Conservation (phyloP, 73 alveolate species). For the Paramecium bursaria region DNA sequence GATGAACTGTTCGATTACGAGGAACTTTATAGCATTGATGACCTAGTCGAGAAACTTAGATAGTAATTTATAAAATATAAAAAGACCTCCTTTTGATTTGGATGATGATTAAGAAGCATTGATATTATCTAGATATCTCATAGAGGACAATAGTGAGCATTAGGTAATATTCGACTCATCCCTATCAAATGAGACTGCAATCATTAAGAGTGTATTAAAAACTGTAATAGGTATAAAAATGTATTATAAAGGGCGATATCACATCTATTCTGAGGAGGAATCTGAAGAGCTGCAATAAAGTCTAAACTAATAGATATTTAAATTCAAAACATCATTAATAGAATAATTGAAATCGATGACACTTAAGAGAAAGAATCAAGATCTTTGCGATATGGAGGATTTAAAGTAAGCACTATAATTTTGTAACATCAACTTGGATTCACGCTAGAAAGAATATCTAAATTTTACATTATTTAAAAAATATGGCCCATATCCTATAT, state of each 20-base stretch:
- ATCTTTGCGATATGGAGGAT: neutral
- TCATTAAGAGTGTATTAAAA: neutral
- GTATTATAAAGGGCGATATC: too few relatives aligned
- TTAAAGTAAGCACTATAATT: neutral
- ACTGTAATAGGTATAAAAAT: neutral
- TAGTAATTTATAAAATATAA: neutral
- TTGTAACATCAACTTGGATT: neutral
- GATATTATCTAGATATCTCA: neutral
- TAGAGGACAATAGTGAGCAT: neutral
- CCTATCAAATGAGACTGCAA: neutral
- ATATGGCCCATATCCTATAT: neutral
- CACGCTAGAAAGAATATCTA: neutral
- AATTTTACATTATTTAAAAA: neutral
- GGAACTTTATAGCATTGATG: neutral
- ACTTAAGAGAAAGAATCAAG: neutral
- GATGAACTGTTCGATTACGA: neutral
- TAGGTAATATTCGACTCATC: neutral
- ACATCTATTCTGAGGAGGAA: neutral
- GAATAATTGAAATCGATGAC: neutral
- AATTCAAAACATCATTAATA: neutral
- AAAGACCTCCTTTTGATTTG: neutral
- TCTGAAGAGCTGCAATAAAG: neutral
- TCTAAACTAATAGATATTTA: too few relatives aligned
- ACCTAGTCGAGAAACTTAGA: neutral
- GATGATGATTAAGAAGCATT: neutral